phyloP scores from a whole-genome alignment of 2,329 filamentous ascomycete species.

The Biscogniauxia mediterranea region DNA sequence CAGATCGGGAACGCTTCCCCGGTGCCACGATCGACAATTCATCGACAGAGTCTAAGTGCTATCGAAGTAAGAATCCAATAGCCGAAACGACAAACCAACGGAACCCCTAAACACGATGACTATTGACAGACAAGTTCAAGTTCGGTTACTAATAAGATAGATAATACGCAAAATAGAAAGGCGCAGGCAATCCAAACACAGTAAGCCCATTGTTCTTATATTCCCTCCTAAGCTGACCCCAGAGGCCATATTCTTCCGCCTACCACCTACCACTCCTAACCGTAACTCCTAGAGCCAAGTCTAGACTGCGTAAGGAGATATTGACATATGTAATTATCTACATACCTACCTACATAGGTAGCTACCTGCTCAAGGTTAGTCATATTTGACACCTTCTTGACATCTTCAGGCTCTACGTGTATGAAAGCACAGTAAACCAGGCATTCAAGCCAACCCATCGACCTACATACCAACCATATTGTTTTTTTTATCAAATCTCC shows the following conservation, averaged over 20 bases:
- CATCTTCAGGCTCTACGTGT: not conserved
- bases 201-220: not conserved
- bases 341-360: too few relatives aligned
- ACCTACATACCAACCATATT: not conserved
- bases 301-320: too few relatives aligned
- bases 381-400: not conserved
- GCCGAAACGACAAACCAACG: not conserved
- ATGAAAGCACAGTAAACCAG: not conserved
- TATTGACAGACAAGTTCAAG: not conserved
- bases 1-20: not conserved
- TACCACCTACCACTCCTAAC: too few relatives aligned
- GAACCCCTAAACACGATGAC: not conserved
- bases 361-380: too few relatives aligned
- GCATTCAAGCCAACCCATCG: not conserved
- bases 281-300: too few relatives aligned
- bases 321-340: too few relatives aligned
- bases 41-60: not conserved
- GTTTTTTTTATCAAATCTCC: not conserved
- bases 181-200: not conserved
- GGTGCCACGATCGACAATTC: not conserved
- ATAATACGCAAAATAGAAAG: not conserved
- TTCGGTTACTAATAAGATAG: not conserved
- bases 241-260: too few relatives aligned
- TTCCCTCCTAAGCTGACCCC: not conserved
- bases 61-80: not conserved